Evolutionary conservation across 441 rosid species (phyloP).

Genomic region (Pelargonium fulgidum): DNA sequence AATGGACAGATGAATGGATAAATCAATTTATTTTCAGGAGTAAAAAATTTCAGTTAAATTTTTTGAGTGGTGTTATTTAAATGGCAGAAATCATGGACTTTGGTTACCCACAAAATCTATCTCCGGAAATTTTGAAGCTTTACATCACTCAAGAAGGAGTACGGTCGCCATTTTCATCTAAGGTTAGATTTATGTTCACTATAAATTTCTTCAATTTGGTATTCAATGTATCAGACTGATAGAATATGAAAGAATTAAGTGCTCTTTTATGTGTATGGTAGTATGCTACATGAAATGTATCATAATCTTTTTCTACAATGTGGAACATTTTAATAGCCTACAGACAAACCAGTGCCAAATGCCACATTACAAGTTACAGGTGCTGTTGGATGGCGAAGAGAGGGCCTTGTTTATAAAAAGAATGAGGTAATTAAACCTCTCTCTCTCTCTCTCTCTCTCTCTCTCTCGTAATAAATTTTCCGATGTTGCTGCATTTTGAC

Average conservation of each 20-base stretch:
- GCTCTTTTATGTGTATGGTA: conserved; percentile 9
- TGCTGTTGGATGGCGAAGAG: conserved; percentile 99
- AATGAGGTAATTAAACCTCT: conserved; percentile 52
- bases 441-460: background rate
- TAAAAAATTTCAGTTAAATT: background rate
- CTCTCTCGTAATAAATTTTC: conserved; percentile 5
- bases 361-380: conserved; percentile 99
- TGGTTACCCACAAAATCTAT: conserved; percentile 95
- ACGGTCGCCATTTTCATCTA: conserved; percentile 95
- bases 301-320: conserved; percentile 12
- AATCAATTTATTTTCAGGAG: background rate
- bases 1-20: background rate
- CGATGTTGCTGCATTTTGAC: conserved; percentile 18
- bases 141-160: conserved; percentile 99
- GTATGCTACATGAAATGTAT: conserved; percentile 4
- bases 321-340: conserved; percentile 39
- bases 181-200: conserved; percentile 34
- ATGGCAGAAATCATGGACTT: conserved; percentile 97
- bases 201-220: too few species aligned
- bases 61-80: background rate
- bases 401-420: conserved; percentile 90
- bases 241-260: background rate
- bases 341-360: conserved; percentile 91
- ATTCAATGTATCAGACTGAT: too few species aligned
- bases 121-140: conserved; percentile 95